These are phyloP conservation scores for Aegilops sharonensis DNA, from an alignment of 176 grass and related monocot genomes.

Conservation along the genomic window DNA sequence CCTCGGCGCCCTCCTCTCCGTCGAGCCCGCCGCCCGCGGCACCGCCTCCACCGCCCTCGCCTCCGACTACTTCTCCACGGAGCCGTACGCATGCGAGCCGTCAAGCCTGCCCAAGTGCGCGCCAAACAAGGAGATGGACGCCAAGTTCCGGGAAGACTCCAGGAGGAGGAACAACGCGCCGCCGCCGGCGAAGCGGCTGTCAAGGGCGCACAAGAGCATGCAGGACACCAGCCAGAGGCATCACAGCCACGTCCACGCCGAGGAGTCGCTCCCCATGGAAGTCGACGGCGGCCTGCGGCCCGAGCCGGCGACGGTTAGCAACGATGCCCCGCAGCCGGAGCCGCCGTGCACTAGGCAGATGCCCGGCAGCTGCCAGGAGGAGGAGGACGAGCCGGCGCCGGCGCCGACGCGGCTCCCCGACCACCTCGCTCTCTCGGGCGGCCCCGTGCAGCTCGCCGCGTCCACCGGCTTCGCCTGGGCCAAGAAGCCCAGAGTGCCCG, in stretches of 20 bases:
- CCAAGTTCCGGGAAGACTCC: conserved; percentile 65
- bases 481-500: conserved; percentile 47
- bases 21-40: conserved; percentile 63
- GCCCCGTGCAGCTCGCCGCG: conserved; percentile 41
- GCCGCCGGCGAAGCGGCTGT: conserved; percentile 10
- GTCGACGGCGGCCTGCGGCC: conserved; percentile 38
- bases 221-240: conserved; percentile 34
- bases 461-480: conserved; percentile 68
- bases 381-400: conserved; percentile 15
- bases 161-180: conserved; percentile 42
- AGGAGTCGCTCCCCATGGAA: conserved; percentile 43
- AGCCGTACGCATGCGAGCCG: conserved; percentile 63
- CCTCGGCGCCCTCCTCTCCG: conserved; percentile 55
- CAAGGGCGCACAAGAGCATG: conserved; percentile 47
- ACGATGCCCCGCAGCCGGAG: neutral
- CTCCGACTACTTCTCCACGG: conserved; percentile 75
- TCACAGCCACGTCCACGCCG: conserved; percentile 40
- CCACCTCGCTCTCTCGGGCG: conserved; percentile 24
- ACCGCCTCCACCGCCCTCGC: conserved; percentile 64
- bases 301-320: conserved; percentile 31
- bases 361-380: conserved; percentile 42
- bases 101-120: conserved; percentile 80
- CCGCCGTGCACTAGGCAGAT: conserved; percentile 23
- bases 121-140: conserved; percentile 95
- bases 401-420: neutral